Percentiles rank a stretch among this genome's conserved stretches.
phyloP scores from a whole-genome alignment of 371 early-diverging fungal genomes.

The Nematocida displodere region DNA sequence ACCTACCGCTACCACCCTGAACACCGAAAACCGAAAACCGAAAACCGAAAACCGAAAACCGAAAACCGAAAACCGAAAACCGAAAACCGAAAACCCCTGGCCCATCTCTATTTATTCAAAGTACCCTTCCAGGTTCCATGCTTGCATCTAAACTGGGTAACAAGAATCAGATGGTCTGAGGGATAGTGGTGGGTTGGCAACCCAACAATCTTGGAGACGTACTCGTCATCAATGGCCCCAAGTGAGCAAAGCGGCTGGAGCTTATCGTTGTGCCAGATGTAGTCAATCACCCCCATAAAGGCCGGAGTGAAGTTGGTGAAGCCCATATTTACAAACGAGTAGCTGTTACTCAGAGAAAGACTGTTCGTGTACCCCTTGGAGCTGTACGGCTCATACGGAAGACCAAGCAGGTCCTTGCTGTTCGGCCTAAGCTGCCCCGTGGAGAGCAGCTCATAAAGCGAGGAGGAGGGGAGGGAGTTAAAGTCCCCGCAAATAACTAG shows the following conservation, averaged over 20 bases:
- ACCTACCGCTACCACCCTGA: not conserved
- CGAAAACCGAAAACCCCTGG: too few relatives aligned
- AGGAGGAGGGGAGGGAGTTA: conserved; percentile 81
- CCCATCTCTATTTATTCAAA: not conserved
- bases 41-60: too few relatives aligned
- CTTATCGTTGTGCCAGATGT: conserved; percentile 80
- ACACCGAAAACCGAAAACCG: too few relatives aligned
- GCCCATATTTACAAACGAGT: conserved; percentile 69
- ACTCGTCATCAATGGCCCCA: conserved; percentile 74
- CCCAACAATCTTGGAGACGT: conserved; percentile 74
- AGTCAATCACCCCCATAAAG: conserved; percentile 86
- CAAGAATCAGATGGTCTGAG: conserved; percentile 70
- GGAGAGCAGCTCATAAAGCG: conserved; percentile 79
- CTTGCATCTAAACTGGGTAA: conserved; percentile 58
- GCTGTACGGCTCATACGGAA: conserved; percentile 77
- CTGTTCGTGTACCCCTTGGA: conserved; percentile 60
- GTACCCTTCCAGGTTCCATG: conserved; percentile 20
- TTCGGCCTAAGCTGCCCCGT: conserved; percentile 58
- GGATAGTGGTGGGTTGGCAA: conserved; percentile 87
- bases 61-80: too few relatives aligned
- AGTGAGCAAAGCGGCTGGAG: conserved; percentile 74
- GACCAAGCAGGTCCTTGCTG: conserved; percentile 70
- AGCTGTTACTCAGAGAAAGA: conserved; percentile 64
- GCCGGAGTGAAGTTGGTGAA: conserved; percentile 87
- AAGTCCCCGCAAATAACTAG: conserved; percentile 77